These are phyloP conservation scores for Xylaria sp. DNA, from an alignment of 2,329 filamentous ascomycete genomes.

Conservation along the genomic window DNA sequence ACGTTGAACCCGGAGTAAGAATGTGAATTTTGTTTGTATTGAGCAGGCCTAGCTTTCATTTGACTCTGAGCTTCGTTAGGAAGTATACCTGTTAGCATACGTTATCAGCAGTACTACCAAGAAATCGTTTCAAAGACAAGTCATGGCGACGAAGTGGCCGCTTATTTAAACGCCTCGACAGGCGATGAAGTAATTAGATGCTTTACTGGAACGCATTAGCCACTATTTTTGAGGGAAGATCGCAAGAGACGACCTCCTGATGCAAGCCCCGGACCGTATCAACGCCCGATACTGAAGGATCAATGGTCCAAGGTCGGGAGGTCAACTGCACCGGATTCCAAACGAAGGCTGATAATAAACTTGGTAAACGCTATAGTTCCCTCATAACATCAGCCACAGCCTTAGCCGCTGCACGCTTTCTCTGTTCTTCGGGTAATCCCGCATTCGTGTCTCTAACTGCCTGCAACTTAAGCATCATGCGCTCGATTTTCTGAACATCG, in stretches of 20 bases:
- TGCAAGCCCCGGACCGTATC: too few species aligned
- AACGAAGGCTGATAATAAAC: background rate
- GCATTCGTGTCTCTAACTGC: constrained; percentile 64
- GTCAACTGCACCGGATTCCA: background rate
- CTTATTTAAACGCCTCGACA: too few species aligned
- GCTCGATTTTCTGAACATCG: constrained; percentile 64
- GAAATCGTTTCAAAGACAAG: too few species aligned
- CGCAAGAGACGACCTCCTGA: too few species aligned
- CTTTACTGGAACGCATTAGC: too few species aligned
- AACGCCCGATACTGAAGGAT: too few species aligned
- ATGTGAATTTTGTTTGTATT: background rate
- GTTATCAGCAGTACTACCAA: too few species aligned
- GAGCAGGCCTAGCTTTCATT: background rate
- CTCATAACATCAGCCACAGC: constrained; percentile 70
- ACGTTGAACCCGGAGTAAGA: background rate
- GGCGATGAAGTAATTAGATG: too few species aligned
- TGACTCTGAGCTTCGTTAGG: too few species aligned
- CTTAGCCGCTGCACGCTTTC: constrained; percentile 63
- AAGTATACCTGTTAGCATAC: too few species aligned
- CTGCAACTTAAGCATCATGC: constrained; percentile 68
- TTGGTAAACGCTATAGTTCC: constrained; percentile 50
- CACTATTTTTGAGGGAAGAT: too few species aligned
- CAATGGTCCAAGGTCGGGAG: background rate
- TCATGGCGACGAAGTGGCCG: too few species aligned
- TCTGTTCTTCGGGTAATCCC: constrained; percentile 64